phyloP scores from a whole-genome alignment of 2,329 filamentous ascomycete species.

The Fusarium azukiicola region DNA sequence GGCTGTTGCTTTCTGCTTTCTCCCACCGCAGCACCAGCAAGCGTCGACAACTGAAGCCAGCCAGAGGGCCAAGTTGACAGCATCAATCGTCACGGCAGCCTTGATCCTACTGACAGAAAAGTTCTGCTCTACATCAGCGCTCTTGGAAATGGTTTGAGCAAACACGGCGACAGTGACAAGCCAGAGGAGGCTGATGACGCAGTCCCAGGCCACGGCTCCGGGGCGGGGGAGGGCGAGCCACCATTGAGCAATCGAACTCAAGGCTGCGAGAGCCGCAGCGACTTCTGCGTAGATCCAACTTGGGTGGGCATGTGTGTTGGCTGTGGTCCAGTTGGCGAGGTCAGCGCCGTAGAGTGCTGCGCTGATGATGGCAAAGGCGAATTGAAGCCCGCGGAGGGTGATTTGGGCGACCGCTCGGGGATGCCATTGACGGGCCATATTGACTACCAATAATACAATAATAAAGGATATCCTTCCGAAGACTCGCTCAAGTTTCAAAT shows the following conservation, averaged over 20 bases:
- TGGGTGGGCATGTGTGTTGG: conserved; percentile 30
- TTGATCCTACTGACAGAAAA: conserved; percentile 13
- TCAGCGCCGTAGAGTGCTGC: conserved; percentile 39
- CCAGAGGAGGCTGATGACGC: conserved; percentile 33
- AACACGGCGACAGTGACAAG: conserved; percentile 38
- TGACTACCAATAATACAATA: background rate
- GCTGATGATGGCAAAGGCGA: conserved; percentile 38
- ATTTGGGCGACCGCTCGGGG: conserved; percentile 33
- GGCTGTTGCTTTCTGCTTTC: conserved; percentile 19
- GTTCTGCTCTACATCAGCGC: background rate
- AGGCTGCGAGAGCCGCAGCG: conserved; percentile 19
- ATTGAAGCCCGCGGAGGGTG: conserved; percentile 30
- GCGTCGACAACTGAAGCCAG: conserved; percentile 31
- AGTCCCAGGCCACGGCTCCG: conserved; percentile 27
- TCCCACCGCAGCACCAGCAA: conserved; percentile 31
- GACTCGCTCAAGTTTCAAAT: background rate
- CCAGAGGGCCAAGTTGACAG: conserved; percentile 35
- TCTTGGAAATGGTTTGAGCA: conserved; percentile 22
- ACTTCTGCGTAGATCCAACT: conserved; percentile 43
- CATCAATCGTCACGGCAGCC: conserved; percentile 30
- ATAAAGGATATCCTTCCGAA: background rate
- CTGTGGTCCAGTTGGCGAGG: conserved; percentile 32
- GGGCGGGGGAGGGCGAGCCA: conserved; percentile 29
- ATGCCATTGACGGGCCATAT: conserved; percentile 25
- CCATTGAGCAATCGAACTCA: conserved; percentile 37